Conservation (phyloP, 2,329 filamentous ascomycete species). For the Alternaria atra region DNA sequence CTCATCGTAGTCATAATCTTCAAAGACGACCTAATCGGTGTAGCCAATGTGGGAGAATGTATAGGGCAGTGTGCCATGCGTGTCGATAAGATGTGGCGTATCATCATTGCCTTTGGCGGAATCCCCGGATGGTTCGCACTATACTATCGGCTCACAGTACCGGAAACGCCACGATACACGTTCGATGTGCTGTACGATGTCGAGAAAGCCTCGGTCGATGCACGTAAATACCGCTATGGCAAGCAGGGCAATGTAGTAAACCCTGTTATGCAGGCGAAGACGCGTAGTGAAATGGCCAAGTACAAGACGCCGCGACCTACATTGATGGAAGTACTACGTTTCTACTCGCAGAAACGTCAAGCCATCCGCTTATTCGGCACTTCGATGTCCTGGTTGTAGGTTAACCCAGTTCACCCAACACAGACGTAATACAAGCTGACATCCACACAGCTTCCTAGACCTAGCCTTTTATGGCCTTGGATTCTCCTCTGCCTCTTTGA, state of each 20-base stretch:
- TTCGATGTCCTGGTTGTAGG: constrained; percentile 78
- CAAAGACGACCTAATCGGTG: constrained; percentile 67
- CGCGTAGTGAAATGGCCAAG: constrained; percentile 54
- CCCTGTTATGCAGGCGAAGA: constrained; percentile 68
- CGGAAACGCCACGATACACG: constrained; percentile 87
- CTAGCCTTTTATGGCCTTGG: constrained; percentile 67
- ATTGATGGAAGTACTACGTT: constrained; percentile 68
- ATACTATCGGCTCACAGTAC: constrained; percentile 87
- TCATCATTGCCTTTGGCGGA: constrained; percentile 81
- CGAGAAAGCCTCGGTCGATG: constrained; percentile 69
- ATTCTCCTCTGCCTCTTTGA: constrained; percentile 78
- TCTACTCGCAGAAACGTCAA: constrained; percentile 76
- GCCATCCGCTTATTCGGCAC: constrained; percentile 76
- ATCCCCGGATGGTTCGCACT: constrained; percentile 82
- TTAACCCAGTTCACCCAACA: background rate
- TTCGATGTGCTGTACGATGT: constrained; percentile 82
- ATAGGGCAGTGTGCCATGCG: constrained; percentile 70
- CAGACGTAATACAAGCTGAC: background rate
- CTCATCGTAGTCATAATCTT: constrained; percentile 77
- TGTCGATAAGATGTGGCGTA: constrained; percentile 89
- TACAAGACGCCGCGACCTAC: constrained; percentile 45
- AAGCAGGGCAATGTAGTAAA: constrained; percentile 68
- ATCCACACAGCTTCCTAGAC: constrained; percentile 64
- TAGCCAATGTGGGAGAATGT: constrained; percentile 65
- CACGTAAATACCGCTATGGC: constrained; percentile 76